phyloP scores from a whole-genome alignment of 192 early-diverging fungal species.

The Geosiphon pyriformis region DNA sequence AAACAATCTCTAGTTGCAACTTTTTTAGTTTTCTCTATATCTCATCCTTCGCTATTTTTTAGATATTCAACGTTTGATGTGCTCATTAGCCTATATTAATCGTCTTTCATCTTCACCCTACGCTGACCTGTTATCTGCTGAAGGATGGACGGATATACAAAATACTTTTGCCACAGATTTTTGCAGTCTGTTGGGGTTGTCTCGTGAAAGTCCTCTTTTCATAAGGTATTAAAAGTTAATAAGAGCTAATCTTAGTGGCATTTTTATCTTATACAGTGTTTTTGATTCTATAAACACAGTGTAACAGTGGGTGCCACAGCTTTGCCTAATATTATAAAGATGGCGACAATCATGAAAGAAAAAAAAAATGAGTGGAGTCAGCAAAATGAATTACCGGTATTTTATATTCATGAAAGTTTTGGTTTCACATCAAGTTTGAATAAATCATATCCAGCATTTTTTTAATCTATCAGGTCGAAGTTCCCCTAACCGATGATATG shows the following conservation, averaged over 20 bases:
- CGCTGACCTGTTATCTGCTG: slow-evolving; percentile 36
- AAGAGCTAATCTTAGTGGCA: slow-evolving; percentile 17
- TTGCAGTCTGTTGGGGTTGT: slow-evolving; percentile 66
- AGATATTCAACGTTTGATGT: slow-evolving; percentile 48
- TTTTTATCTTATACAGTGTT: not conserved
- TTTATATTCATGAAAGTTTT: too few species aligned
- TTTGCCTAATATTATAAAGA: slow-evolving; percentile 87
- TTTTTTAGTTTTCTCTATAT: too few species aligned
- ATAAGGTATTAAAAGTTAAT: slow-evolving; percentile 46
- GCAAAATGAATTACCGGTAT: slow-evolving; percentile 82
- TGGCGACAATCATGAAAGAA: slow-evolving; percentile 82
- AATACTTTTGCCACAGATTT: slow-evolving; percentile 73
- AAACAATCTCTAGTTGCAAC: too few species aligned
- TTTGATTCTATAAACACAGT: slow-evolving; percentile 28
- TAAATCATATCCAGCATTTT: too few species aligned
- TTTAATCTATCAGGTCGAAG: slow-evolving; percentile 59
- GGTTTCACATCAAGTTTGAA: too few species aligned
- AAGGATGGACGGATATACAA: slow-evolving; percentile 50
- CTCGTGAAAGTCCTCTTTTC: slow-evolving; percentile 67
- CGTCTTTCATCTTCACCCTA: slow-evolving; percentile 38
- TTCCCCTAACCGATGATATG: slow-evolving; percentile 79
- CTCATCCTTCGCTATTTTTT: too few species aligned
- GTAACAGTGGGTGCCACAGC: slow-evolving; percentile 79
- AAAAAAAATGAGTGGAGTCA: slow-evolving; percentile 87
- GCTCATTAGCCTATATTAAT: slow-evolving; percentile 31